Evolutionary conservation across 441 rosid genomes (phyloP), one percentile per base, ranked within the genome.

Genomic region (Omphalea diandra): DNA sequence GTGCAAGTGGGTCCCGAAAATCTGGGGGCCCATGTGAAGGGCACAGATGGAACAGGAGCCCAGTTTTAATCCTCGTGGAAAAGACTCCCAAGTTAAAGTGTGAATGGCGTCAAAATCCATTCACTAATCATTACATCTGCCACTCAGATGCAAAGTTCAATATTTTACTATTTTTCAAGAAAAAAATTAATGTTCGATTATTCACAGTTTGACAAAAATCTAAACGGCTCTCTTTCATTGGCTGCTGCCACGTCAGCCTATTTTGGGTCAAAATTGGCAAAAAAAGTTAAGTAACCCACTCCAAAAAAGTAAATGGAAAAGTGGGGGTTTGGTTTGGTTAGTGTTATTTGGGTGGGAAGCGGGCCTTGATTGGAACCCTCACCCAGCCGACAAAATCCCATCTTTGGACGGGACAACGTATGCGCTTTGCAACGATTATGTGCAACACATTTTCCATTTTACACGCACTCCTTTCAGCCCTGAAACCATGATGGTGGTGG

Each of bases 121-220:
- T 80, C 78, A 64, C 87, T 76, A 84, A 87, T 87, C 90, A 88
- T 90, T 84, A 81, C 87, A 75, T 84, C 86, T 75, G 78, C 92
- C 88, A 87, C 86, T 88, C 38, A 79, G 50, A 62, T 61, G 2
- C 63, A 72, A 68, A 58, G 43, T 15, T 44, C 40, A 18, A 56
- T 31, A 56, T n/a, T n/a, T n/a, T n/a, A n/a, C n/a, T n/a, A n/a
- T n/a, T n/a, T n/a, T n/a, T n/a, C n/a, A 46, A 46, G 1, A 9
- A 44, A 44, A 15, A 44, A 4, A 44, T 12, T 18, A 49, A 46
- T 57, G 12, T 20, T 18, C 20, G n/a, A 26, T 36, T 32, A 12
- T 44, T 64, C 18, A n/a, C n/a, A 63, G 75, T 73, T 80, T 65
- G 77, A 72, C 80, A 49, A 68, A n/a, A 55, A 68, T 61, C 58